Percentiles rank a stretch among this genome's conserved stretches.
These are phyloP conservation scores for Leishmania arabica DNA, from an alignment of 208 protist species.

Conservation along the genomic window DNA sequence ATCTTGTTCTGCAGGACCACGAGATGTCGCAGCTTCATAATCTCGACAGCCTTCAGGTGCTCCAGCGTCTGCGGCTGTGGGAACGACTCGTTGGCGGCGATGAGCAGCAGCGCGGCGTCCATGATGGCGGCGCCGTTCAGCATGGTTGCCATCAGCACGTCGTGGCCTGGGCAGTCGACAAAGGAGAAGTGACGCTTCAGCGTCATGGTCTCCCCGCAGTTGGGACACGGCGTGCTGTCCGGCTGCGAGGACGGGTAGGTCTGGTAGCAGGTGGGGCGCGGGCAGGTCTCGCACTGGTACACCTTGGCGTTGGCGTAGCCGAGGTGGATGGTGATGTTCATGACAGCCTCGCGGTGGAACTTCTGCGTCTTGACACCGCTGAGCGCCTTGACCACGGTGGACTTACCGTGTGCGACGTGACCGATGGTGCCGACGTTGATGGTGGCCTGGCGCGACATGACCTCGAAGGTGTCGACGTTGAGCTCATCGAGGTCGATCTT, in stretches of 20 bases:
- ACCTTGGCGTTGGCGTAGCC: constrained; percentile 99
- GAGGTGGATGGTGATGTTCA: constrained; percentile 99
- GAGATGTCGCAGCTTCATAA: constrained; percentile 99
- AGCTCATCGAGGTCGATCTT: constrained; percentile 84
- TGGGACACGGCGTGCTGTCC: constrained; percentile 85
- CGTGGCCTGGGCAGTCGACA: constrained; percentile 99
- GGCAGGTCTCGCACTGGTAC: constrained; percentile 86
- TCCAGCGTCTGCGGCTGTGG: constrained; percentile 95
- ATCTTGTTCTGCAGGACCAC: constrained; percentile 99
- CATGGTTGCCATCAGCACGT: constrained; percentile 99
- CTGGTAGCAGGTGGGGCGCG: constrained; percentile 94
- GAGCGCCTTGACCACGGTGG: constrained; percentile 99
- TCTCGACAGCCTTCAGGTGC: constrained; percentile 98
- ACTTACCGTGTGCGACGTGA: constrained; percentile 99
- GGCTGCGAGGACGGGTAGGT: constrained; percentile 89
- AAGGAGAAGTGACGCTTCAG: constrained; percentile 98
- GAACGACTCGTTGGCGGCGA: constrained; percentile 99
- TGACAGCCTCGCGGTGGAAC: constrained; percentile 98
- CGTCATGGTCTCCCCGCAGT: constrained; percentile 66
- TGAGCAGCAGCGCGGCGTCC: constrained; percentile 99
- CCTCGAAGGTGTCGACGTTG: constrained; percentile 94
- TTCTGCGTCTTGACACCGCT: constrained; percentile 99
- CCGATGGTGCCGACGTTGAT: constrained; percentile 99
- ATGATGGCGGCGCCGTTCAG: constrained; percentile 99
- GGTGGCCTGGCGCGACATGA: constrained; percentile 99